A percentile compares a stretch with the other conserved stretches of the same genome.
These are phyloP conservation scores for Aspergillus intermedius DNA, from an alignment of 2,329 filamentous ascomycete genomes.

Conservation along the genomic window DNA sequence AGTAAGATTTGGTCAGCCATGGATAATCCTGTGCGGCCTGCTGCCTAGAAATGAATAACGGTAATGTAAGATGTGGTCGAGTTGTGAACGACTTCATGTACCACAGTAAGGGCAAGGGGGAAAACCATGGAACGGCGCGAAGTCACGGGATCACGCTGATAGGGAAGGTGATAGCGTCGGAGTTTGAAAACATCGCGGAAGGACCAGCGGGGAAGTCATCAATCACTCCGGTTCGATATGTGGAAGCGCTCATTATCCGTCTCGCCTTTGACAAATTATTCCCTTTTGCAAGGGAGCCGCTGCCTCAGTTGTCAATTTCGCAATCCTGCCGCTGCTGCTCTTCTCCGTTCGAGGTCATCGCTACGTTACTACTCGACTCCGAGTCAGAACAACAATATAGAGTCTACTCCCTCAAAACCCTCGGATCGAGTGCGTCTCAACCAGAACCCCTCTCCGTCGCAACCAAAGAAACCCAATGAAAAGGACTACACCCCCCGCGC, in stretches of 20 bases:
- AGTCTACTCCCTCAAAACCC: constrained; percentile 6
- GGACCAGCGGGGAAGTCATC: neutral
- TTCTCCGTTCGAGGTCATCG: constrained; percentile 14
- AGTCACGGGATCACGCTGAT: constrained; percentile 23
- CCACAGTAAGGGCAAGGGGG: neutral
- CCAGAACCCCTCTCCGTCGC: constrained; percentile 19
- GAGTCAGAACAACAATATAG: constrained; percentile 9
- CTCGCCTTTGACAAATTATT: constrained; percentile 15
- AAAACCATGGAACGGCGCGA: constrained; percentile 17
- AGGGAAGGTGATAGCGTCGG: neutral
- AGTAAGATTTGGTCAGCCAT: constrained; percentile 11
- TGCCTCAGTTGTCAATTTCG: constrained; percentile 33
- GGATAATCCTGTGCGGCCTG: constrained; percentile 4
- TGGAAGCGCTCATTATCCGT: constrained; percentile 21
- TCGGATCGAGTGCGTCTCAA: constrained; percentile 19
- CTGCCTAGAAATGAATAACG: constrained; percentile 7
- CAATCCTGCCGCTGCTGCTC: constrained; percentile 13
- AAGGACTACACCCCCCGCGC: constrained; percentile 47
- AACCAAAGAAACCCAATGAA: constrained; percentile 22
- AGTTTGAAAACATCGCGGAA: neutral
- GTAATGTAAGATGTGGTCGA: too few species aligned
- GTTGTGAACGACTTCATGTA: neutral
- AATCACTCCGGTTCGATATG: constrained; percentile 16
- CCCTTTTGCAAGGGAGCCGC: constrained; percentile 21
- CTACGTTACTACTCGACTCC: constrained; percentile 26